Base-by-base conservation (phyloP, 1,284 basidiomycete genomes). In the Tetrapyrgos nigripes region DNA sequence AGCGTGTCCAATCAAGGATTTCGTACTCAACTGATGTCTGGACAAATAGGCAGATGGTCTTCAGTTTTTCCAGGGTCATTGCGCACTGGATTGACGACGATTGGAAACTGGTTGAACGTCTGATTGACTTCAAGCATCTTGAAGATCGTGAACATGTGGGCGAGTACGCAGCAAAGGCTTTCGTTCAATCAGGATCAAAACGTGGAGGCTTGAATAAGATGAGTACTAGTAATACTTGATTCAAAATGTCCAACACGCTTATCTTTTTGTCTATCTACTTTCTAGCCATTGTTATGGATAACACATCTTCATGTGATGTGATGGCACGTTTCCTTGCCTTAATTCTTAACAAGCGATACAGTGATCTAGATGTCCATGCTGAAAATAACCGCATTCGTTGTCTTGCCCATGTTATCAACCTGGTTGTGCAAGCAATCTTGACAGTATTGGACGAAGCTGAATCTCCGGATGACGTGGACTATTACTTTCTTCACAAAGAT, bases 361-460 rank as follows among this genome's bases (percentile, higher is more conserved):
- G 59, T 2, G 31, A 33, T 2, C 55, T 64, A 33, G 44, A 51
- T 21, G 60, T 67, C 40, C 35, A 53, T 19, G 9, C 19, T 4
- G 57, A 61, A 4, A 59, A 62, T 10, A 65, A 65, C 10, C 63
- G 59, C 21, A 65, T 68, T 14, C 63, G 56, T 3, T 66, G 66
- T 40, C 45, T 55, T 9, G 40, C 63, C 2, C 75, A 77, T n/a
- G n/a, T n/a, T n/a, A n/a, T n/a, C n/a, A n/a, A n/a, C n/a, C n/a
- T n/a, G n/a, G n/a, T n/a, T n/a, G 75, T 76, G 13, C 74, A 78
- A 61, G 64, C 68, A 13, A 63, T 77, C 14, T 64, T 77, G 1
- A 50, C 55, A 21, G 61, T 26, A 0, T 60, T 76, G 3, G 62
- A 64, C 13, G 70, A 76, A 51, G 73, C 66, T 9, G 70, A 70